A percentile compares a stretch with the other conserved stretches of the same genome.
Conservation (phyloP, 352 stramenopile species). For the Phytophthora cactorum region DNA sequence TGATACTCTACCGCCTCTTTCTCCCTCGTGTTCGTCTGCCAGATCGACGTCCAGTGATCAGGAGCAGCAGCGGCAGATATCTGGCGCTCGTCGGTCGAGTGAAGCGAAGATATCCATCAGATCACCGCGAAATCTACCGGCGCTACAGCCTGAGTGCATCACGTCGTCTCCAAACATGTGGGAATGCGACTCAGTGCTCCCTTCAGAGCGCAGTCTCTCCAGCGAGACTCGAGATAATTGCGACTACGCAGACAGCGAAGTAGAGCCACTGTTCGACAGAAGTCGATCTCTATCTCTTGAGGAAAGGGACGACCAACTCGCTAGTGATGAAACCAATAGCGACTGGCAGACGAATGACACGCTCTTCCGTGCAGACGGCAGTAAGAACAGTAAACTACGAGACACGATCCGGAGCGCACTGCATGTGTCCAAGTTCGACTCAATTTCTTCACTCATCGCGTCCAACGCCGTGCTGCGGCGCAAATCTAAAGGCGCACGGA, state of each 20-base stretch:
- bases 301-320: constrained; percentile 22
- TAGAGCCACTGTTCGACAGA: constrained; percentile 18
- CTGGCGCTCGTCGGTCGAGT: constrained; percentile 3
- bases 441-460: constrained; percentile 85
- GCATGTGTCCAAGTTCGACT: constrained; percentile 91
- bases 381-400: constrained; percentile 84
- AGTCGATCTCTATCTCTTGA: constrained; percentile 17
- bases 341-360: constrained; percentile 81
- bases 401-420: constrained; percentile 84
- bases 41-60: constrained; percentile 40
- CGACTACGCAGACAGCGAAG: constrained; percentile 16
- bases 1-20: constrained; percentile 36
- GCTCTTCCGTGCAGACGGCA: constrained; percentile 89
- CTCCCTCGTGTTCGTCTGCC: constrained; percentile 43
- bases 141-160: constrained; percentile 41
- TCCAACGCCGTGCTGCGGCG: constrained; percentile 74
- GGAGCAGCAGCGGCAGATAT: constrained; percentile 25
- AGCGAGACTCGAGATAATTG: constrained; percentile 46
- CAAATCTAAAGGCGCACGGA: constrained; percentile 36
- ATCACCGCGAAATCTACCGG: constrained; percentile 32
- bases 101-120: constrained; percentile 11
- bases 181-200: constrained; percentile 70
- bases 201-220: constrained; percentile 51
- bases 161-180: constrained; percentile 45
- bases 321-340: constrained; percentile 35